A percentile compares a stretch with the other conserved stretches of the same genome.
Conservation (phyloP, 2,329 filamentous ascomycete genomes). For the Venturiaceae sp. region DNA sequence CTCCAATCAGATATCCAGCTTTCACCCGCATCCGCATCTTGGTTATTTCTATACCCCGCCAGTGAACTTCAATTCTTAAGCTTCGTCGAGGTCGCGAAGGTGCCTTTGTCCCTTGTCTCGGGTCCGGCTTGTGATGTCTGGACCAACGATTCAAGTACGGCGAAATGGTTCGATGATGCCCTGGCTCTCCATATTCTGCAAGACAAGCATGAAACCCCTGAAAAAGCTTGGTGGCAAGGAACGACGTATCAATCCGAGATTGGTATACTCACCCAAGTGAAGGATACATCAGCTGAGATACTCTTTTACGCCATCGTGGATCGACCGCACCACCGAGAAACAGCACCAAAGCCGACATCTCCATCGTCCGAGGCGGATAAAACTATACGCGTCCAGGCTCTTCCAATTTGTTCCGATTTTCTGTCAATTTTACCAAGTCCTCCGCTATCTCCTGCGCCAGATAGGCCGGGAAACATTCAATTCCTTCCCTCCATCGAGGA, state of each 20-base stretch:
- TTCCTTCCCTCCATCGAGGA: constrained; percentile 20
- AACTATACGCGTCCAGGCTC: constrained; percentile 24
- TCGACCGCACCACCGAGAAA: constrained; percentile 7
- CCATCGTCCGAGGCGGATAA: constrained; percentile 18
- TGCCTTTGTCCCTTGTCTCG: constrained; percentile 29
- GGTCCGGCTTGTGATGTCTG: constrained; percentile 28
- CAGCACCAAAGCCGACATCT: constrained; percentile 22
- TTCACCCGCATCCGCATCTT: neutral
- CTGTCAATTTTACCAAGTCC: constrained; percentile 19
- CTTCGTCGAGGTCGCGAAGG: constrained; percentile 26
- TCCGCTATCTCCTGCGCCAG: constrained; percentile 4
- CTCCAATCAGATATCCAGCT: neutral
- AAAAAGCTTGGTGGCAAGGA: constrained; percentile 26
- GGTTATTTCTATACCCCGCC: neutral
- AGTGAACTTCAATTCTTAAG: neutral
- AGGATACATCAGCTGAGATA: constrained; percentile 26
- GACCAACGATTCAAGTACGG: constrained; percentile 21
- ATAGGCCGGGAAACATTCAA: constrained; percentile 12
- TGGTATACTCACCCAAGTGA: constrained; percentile 27
- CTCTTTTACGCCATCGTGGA: constrained; percentile 33
- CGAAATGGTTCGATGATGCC: constrained; percentile 29
- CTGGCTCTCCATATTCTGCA: constrained; percentile 18
- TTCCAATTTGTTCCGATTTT: constrained; percentile 34
- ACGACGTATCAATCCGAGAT: constrained; percentile 27
- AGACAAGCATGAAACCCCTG: neutral